Percentiles rank a stretch among this genome's conserved stretches.
phyloP scores from a whole-genome alignment of 805 yeast species.

The Debaryomyces tyrocola region DNA sequence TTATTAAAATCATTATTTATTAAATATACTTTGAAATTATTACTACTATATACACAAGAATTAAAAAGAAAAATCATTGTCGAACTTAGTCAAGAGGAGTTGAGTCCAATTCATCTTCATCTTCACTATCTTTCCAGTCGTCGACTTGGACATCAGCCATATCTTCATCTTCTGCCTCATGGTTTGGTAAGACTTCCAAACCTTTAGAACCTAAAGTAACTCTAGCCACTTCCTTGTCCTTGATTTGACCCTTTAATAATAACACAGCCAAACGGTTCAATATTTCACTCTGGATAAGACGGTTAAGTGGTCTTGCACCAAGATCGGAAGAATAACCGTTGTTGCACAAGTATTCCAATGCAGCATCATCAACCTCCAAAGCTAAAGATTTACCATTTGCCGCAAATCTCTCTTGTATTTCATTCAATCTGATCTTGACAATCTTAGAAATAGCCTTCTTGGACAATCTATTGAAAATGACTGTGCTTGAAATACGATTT shows the following conservation, averaged over 20 bases:
- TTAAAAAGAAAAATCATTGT: background rate
- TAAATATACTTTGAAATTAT: background rate
- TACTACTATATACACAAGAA: background rate
- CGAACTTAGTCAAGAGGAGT: constrained; percentile 4
- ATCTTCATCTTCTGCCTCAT: constrained; percentile 55
- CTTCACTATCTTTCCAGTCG: constrained; percentile 59
- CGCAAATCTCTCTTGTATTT: constrained; percentile 82
- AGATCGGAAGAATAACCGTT: constrained; percentile 89
- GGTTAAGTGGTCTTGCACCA: constrained; percentile 96
- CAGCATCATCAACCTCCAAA: constrained; percentile 71
- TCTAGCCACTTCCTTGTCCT: constrained; percentile 82
- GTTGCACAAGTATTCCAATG: constrained; percentile 77
- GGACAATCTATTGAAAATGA: constrained; percentile 89
- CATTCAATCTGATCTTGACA: constrained; percentile 79
- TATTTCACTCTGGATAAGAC: constrained; percentile 85
- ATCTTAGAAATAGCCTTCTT: constrained; percentile 90
- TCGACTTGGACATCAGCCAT: constrained; percentile 58
- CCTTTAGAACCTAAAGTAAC: constrained; percentile 62
- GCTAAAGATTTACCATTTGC: constrained; percentile 77
- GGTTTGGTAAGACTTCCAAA: constrained; percentile 82
- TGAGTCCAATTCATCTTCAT: constrained; percentile 49
- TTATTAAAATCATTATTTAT: background rate
- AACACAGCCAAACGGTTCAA: constrained; percentile 88
- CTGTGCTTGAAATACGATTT: constrained; percentile 91
- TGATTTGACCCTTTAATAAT: constrained; percentile 80